Evolutionary conservation across 768 basidiomycete species (phyloP), one percentile per base, ranked within the genome.

Genomic region (Termitomyces heimii): DNA sequence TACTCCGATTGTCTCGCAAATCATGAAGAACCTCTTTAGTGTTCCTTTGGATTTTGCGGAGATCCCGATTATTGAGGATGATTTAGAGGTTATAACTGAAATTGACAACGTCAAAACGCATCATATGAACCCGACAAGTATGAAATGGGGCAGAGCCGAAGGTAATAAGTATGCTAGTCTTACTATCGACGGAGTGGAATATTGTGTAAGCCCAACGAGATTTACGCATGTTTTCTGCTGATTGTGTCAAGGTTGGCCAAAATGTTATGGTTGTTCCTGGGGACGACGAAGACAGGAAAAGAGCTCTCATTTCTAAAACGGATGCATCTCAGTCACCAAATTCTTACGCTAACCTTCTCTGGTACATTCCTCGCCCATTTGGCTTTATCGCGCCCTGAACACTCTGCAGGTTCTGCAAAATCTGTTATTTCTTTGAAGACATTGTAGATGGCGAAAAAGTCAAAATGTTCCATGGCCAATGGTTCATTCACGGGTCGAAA

Each of bases 381-480:
- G 8, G 24, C 26, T 20, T 16, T 20, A 24, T 46, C 13, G 54
- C 13, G 2, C 43, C 9, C 40, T 54, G 20, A 47, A 28, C n/a
- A 46, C 9, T 1, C 5, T 43, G 26, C 31, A 91, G 89, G 89
- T 91, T 91, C 63, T 81, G 82, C 49, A 77, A 74, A n/a, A 85
- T 90, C 42, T 75, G 74, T 4, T 87, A 84, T 61, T 80, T 91
- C 56, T 86, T 79, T 58, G 79, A 85, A 53, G 67, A 72, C 5
- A 54, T 65, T 8, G 40, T 55, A 16, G 58, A 61, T 29, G 58
- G 55, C 45, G 56, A 57, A 55, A 63, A 62, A 10, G 62, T 62
- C 53, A 84, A 83, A 64, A 77, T 74, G 70, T 84, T 87, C 54
- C 89, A 91, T 67, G 86, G 79, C 1, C 85, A 86, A 55, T 91